Evolutionary conservation across 768 basidiomycete species (phyloP).

Genomic region (Lactarius hatsudake): DNA sequence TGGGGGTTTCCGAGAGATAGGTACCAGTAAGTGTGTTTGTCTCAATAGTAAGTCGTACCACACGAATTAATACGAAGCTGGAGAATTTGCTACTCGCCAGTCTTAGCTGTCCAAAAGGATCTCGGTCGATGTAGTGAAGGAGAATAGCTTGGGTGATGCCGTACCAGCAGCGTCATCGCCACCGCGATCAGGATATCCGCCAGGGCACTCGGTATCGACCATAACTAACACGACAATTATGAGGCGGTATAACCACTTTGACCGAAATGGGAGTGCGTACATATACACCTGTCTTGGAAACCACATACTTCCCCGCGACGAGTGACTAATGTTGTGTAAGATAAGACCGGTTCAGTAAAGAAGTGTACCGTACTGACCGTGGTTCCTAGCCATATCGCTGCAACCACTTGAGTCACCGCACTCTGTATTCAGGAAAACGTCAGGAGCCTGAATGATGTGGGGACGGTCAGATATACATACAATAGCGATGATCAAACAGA

Average conservation of each 20-base stretch:
- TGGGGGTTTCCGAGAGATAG: neutral
- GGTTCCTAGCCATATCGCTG: neutral
- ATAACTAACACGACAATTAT: neutral
- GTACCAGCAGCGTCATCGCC: neutral
- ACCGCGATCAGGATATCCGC: neutral
- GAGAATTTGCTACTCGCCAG: neutral
- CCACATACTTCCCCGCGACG: neutral
- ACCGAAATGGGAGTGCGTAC: neutral
- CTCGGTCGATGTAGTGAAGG: neutral
- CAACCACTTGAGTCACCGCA: neutral
- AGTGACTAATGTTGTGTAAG: neutral
- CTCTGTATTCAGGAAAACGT: neutral
- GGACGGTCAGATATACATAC: neutral
- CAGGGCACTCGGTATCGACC: neutral
- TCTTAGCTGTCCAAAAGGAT: neutral
- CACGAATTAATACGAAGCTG: neutral
- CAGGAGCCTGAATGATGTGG: neutral
- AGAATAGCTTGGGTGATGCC: neutral
- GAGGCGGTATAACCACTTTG: neutral
- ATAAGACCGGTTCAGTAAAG: neutral
- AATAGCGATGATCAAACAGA: neutral
- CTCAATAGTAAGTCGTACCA: neutral
- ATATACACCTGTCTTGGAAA: neutral
- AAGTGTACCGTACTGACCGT: neutral
- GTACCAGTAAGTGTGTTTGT: neutral